Evolutionary conservation across 1,139 yeast genomes (phyloP).

Genomic region (Maudiozyma humilis): DNA sequence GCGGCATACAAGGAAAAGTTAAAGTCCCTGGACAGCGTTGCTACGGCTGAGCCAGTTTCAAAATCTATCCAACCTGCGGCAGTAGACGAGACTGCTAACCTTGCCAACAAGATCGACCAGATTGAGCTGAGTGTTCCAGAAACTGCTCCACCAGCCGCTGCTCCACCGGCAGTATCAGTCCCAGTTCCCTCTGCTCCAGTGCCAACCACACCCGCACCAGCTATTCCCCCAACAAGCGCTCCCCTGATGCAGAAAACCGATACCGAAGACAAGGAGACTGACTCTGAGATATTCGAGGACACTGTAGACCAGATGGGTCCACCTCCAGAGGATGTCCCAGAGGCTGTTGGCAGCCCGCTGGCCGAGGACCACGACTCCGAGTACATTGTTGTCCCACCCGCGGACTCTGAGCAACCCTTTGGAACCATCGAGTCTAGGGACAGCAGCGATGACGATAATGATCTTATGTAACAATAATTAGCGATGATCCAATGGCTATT

Average conservation of each 20-base stretch:
- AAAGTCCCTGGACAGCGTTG: neutral
- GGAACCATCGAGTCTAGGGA: conserved; percentile 3
- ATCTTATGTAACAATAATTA: neutral
- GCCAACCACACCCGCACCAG: neutral
- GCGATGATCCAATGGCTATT: neutral
- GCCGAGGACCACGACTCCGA: conserved; percentile 2
- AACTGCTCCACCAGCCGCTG: no score
- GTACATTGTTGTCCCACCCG: conserved; percentile 3
- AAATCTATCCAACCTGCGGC: neutral
- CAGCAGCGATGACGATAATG: neutral
- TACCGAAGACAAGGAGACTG: conserved; percentile 41
- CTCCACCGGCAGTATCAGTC: no score
- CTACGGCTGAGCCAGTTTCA: neutral
- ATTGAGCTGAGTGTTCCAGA: no score
- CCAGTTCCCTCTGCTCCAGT: neutral
- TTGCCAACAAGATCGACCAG: conserved; percentile 3
- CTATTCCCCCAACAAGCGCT: no score
- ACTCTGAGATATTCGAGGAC: conserved; percentile 38
- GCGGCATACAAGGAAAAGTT: conserved; percentile 52
- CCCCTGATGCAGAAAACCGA: conserved; percentile 14
- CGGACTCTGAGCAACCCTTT: conserved; percentile 6
- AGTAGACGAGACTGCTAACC: neutral
- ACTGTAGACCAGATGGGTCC: conserved; percentile 30
- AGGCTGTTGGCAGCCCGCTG: neutral
- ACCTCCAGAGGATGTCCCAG: neutral